Conservation (phyloP, 495 filamentous ascomycete genomes). For the Friedmanniomyces endolithicus region DNA sequence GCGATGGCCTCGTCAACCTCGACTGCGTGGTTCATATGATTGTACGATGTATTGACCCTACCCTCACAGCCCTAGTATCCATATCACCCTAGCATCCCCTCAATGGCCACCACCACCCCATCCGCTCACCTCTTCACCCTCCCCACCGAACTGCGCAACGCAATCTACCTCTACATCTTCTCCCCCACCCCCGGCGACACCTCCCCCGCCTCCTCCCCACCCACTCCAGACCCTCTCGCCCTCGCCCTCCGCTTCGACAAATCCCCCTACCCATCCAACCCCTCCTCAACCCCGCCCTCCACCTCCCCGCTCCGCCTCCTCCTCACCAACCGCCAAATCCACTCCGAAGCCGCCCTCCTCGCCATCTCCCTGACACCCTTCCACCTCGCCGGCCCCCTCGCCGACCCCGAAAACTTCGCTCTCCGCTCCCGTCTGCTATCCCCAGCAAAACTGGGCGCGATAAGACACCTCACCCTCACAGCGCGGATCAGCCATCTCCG, state of each 20-base stretch:
- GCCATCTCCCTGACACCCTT: constrained; percentile 17
- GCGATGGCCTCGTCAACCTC: too few species aligned
- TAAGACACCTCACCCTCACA: constrained; percentile 13
- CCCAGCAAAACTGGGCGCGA: constrained; percentile 2
- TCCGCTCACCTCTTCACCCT: constrained; percentile 10
- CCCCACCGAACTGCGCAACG: constrained; percentile 18
- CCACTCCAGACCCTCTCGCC: background rate
- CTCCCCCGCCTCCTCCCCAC: background rate
- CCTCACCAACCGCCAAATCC: constrained; percentile 79
- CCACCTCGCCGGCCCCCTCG: constrained; percentile 2
- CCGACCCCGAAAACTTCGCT: constrained; percentile 3
- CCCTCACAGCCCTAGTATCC: too few species aligned
- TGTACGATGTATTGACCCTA: too few species aligned
- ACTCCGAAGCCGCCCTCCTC: constrained; percentile 52
- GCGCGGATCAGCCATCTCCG: constrained; percentile 17
- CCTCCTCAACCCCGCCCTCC: background rate
- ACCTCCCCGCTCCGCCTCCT: constrained; percentile 27
- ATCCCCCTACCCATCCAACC: background rate
- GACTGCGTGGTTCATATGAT: too few species aligned
- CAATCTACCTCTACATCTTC: constrained; percentile 15
- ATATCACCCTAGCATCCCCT: background rate
- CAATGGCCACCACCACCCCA: background rate
- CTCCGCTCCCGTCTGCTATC: background rate
- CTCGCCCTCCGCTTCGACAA: background rate
- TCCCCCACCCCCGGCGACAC: background rate